Evolutionary conservation across 371 early-diverging fungal species (phyloP), one percentile per base, ranked within the genome.

Genomic region (Mucor racemosus): DNA sequence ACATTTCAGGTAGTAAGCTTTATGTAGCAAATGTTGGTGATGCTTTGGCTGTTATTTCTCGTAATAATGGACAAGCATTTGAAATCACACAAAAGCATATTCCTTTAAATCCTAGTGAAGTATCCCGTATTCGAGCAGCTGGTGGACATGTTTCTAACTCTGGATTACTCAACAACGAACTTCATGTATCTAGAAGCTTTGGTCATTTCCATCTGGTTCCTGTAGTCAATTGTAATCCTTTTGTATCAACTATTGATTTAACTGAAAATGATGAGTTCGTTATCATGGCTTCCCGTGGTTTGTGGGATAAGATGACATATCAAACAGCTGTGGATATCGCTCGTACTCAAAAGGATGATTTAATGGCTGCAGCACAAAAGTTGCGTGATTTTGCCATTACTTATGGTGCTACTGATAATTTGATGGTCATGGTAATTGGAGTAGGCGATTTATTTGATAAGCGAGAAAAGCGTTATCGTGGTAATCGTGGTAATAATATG

Each of bases 11-110:
- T 17, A 88, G 84, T 54, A 90, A 84, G n/a, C 74, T 96, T 38
- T 93, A 93, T 68, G 91, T 94, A 4, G 95, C 96, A 15, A 95
- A 95, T 67, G 91, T 91, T 17, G 96, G 97, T n/a, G 95, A 97
- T 75, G 86, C 91, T 0, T 75, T 92, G 33, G 95, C 92, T 0
- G 93, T 96, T 11, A 76, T 95, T n/a, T 91, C 91, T 17, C 84
- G 92, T 46, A 88, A 91, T 46, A 91, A 81, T 17, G 90, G 95
- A 9, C 86, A 78, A 8, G 91, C 90, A 1, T 68, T 82, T 33
- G 85, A 91, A 38, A 80, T 97, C 56, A 89, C 96, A 0, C 86
- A 85, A 63, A 90, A 91, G 46, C 94, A 94, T 66, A 90, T 86
- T 34, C 89, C 92, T 34, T 80, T 87, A 63, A 86, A 87, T 59